Evolutionary conservation across 495 filamentous ascomycete species (phyloP), one percentile per base, ranked within the genome.

Genomic region (Penicillium fimorum): DNA sequence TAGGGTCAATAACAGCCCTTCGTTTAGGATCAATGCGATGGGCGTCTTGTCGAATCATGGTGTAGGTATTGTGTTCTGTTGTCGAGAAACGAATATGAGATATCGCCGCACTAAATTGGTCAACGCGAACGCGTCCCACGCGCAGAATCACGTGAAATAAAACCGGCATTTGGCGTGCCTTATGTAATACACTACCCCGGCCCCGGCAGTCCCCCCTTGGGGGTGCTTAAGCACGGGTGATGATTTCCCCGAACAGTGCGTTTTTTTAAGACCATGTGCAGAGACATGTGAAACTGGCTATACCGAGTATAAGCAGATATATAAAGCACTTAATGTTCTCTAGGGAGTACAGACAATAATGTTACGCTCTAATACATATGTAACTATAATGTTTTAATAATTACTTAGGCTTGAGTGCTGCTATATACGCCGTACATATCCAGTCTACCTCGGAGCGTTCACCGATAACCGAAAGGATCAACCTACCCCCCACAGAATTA

Each of bases 11-110:
- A 43, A 78, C 79, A 53, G 83, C 81, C 57, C 91, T 84, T 66
- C 90, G 75, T 70, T 97, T 97, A 7, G 86, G 71, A 59, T 95
- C 91, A 50, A 94, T 83, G n/a, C 90, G 82, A 55, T 82, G 82
- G 56, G 76, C 80, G 38, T 88, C 86, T 67, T 86, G 85, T 59
- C 86, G 80, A 58, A 90, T 85, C 89, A 93, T 93, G 44, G 46
- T 83, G 24, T 47, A 25, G 50, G 20, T 38, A 35, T 47, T 52
- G 33, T 52, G 50, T 32, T 29, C 10, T 15, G 33, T 37, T 38
- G 45, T 47, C 27, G n/a, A 32, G 45, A 20, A 30, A 18, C n/a
- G 35, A 41, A 24, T 42, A 6, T 33, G 41, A 32, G 44, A 58
- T 47, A 58, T 47, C 47, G 41, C 40, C 33, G 46, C 54, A 55